phyloP scores from a whole-genome alignment of 768 basidiomycete species.

The Amanita pallidorosea region DNA sequence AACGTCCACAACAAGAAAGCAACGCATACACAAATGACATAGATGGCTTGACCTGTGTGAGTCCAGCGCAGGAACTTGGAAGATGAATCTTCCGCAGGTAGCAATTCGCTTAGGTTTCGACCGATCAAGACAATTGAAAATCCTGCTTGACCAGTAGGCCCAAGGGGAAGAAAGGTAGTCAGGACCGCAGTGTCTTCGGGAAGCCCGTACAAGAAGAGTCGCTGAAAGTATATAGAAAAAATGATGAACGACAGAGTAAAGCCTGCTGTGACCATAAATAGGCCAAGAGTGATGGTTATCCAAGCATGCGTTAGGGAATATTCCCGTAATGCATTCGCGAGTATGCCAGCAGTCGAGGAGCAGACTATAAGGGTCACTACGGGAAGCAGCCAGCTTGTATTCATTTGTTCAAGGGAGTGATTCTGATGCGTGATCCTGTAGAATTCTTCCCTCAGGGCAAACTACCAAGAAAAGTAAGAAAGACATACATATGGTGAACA shows the following conservation, averaged over 20 bases:
- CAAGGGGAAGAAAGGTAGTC: constrained; percentile 63
- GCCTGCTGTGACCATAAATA: constrained; percentile 46
- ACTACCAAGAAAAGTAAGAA: background rate
- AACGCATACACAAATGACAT: constrained; percentile 33
- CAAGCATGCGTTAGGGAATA: constrained; percentile 39
- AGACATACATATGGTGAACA: constrained; percentile 54
- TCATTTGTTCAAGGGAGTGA: constrained; percentile 46
- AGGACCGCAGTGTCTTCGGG: constrained; percentile 36
- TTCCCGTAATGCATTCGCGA: constrained; percentile 37
- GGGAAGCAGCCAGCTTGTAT: constrained; percentile 63
- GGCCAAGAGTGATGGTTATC: constrained; percentile 40
- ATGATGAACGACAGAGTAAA: constrained; percentile 56
- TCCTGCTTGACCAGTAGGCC: constrained; percentile 62
- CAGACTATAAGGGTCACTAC: constrained; percentile 66
- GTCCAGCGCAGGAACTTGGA: constrained; percentile 24
- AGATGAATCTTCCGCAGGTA: constrained; percentile 21
- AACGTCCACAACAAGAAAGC: constrained; percentile 52
- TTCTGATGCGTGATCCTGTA: constrained; percentile 43
- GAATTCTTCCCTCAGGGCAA: background rate
- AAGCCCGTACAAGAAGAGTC: constrained; percentile 46
- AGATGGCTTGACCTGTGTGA: constrained; percentile 23
- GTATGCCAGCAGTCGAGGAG: constrained; percentile 52
- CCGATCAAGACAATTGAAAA: constrained; percentile 48
- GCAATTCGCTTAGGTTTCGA: constrained; percentile 26
- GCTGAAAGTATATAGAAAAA: constrained; percentile 50